A percentile compares a stretch with the other conserved stretches of the same genome.
phyloP scores from a whole-genome alignment of 257 asterid genomes.

The Solanum dulcamara region DNA sequence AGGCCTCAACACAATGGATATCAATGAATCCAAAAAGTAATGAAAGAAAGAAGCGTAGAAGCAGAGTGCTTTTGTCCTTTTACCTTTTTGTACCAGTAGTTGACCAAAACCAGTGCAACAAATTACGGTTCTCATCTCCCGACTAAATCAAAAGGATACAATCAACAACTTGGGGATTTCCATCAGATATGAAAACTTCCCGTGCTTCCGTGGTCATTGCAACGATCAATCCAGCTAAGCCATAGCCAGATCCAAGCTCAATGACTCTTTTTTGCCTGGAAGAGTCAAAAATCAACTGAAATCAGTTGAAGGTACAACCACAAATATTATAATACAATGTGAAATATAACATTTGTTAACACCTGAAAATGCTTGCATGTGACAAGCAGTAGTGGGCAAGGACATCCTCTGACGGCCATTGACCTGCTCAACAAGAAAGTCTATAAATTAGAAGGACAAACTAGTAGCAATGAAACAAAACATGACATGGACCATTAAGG shows the following conservation, averaged over 20 bases:
- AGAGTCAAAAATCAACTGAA: not conserved
- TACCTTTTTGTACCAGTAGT: not conserved
- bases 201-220: conserved; percentile 59
- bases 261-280: conserved; percentile 69
- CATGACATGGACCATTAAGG: not conserved
- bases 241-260: conserved; percentile 93
- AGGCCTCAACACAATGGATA: not conserved
- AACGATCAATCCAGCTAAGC: conserved; percentile 81
- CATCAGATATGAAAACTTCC: conserved; percentile 88
- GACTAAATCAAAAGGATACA: conserved; percentile 57
- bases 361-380: conserved; percentile 59
- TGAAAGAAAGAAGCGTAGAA: not conserved
- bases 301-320: not conserved
- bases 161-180: conserved; percentile 91
- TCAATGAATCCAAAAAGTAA: not conserved
- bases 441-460: not conserved
- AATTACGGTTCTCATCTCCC: not conserved
- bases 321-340: not conserved
- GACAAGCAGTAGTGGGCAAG: conserved; percentile 71
- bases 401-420: conserved; percentile 95
- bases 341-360: not conserved
- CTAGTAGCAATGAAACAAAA: not conserved
- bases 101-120: not conserved
- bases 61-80: not conserved
- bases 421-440: conserved; percentile 48